Evolutionary conservation across 352 stramenopile genomes (phyloP).

Genomic region (Phytophthora aleatoria): DNA sequence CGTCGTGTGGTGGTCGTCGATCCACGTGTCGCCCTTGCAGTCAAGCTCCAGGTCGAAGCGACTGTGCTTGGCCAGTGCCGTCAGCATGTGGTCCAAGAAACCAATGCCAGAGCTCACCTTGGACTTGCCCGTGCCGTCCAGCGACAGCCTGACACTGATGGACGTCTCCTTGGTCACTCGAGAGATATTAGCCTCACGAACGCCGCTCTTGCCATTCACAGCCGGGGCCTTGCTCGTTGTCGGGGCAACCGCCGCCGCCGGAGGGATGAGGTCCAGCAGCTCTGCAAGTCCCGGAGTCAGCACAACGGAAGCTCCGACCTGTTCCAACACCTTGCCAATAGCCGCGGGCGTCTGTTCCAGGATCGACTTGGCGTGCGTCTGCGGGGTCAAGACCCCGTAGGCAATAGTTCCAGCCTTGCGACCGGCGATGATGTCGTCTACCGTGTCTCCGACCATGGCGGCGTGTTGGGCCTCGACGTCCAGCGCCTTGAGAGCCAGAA

Average conservation of each 20-base stretch:
- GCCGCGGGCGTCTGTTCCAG: constrained; percentile 58
- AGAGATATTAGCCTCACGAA: constrained; percentile 53
- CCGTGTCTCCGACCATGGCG: constrained; percentile 96
- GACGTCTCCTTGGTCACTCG: constrained; percentile 95
- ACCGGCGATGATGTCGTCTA: constrained; percentile 94
- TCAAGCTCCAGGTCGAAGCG: constrained; percentile 89
- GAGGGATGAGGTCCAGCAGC: constrained; percentile 80
- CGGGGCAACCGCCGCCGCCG: constrained; percentile 3
- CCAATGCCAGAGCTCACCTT: constrained; percentile 89
- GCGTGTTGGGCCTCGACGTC: constrained; percentile 71
- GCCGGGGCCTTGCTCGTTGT: not conserved
- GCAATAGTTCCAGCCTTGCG: constrained; percentile 68
- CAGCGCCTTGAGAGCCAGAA: constrained; percentile 86
- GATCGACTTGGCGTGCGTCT: constrained; percentile 79
- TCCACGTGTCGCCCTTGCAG: constrained; percentile 94
- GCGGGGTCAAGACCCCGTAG: constrained; percentile 88
- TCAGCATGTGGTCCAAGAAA: constrained; percentile 94
- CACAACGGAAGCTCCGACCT: constrained; percentile 65
- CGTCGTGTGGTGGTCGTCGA: constrained; percentile 97
- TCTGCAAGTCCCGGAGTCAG: constrained; percentile 77
- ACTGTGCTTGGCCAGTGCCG: constrained; percentile 88
- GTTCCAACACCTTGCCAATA: constrained; percentile 57
- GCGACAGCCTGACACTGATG: constrained; percentile 86
- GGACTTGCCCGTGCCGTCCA: constrained; percentile 90
- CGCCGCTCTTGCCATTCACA: constrained; percentile 12